Evolutionary conservation across 2,329 filamentous ascomycete genomes (phyloP).

Genomic region (Albifimbria verrucaria): DNA sequence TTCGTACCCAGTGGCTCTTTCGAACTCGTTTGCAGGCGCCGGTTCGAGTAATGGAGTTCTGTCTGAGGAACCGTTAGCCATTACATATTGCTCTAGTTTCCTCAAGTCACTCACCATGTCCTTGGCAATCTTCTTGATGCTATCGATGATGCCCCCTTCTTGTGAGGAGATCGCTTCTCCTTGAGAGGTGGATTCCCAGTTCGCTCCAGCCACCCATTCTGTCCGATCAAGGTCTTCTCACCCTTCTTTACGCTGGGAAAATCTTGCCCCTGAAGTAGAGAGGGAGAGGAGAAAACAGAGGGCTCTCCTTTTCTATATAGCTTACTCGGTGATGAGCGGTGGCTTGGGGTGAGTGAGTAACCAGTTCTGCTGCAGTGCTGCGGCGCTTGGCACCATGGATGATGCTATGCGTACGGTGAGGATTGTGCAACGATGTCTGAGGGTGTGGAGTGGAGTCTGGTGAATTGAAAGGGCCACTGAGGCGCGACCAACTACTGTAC

Average conservation of each 20-base stretch:
- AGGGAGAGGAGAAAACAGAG: slow-evolving; percentile 39
- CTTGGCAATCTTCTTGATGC: slow-evolving; percentile 50
- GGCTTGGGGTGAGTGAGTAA: slow-evolving; percentile 9
- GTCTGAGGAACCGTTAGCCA: slow-evolving; percentile 20
- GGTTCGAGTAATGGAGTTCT: slow-evolving; percentile 32
- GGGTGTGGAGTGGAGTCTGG: slow-evolving; percentile 11
- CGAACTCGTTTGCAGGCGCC: slow-evolving; percentile 25
- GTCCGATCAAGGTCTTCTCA: slow-evolving; percentile 51
- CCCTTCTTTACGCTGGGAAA: slow-evolving; percentile 36
- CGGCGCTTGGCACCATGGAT: slow-evolving; percentile 13
- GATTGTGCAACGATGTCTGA: slow-evolving; percentile 14
- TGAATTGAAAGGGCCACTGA: slow-evolving; percentile 14
- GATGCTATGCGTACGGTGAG: slow-evolving; percentile 25
- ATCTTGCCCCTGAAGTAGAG: slow-evolving; percentile 37
- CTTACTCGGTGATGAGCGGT: slow-evolving; percentile 7
- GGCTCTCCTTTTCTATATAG: slow-evolving; percentile 12
- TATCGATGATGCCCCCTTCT: slow-evolving; percentile 42
- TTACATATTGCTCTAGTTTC: not conserved
- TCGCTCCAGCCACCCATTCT: slow-evolving; percentile 55
- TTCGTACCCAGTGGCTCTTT: slow-evolving; percentile 26
- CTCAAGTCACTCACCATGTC: slow-evolving; percentile 42
- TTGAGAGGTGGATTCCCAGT: slow-evolving; percentile 23
- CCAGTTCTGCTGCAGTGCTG: not conserved
- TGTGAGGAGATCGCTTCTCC: slow-evolving; percentile 25
- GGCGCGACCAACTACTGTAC: slow-evolving; percentile 22